phyloP scores from a whole-genome alignment of 164 flowering plant genomes.

The Amborella trichopoda region DNA sequence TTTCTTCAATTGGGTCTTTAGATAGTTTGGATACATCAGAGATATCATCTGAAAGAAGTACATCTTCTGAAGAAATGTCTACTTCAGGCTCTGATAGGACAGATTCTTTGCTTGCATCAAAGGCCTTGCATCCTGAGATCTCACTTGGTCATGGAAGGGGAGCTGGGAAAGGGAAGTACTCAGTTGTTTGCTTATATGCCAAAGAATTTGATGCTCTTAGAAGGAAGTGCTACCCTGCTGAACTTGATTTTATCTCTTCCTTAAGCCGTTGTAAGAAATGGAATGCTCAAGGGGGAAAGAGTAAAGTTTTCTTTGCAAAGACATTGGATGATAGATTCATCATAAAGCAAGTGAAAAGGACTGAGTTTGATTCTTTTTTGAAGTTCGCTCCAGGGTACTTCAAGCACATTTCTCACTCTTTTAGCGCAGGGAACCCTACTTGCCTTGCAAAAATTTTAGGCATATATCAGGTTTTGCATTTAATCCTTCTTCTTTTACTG shows the following conservation, averaged over 20 bases:
- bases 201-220: conserved; percentile 56
- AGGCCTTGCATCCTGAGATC: conserved; percentile 38
- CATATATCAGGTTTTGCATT: conserved; percentile 67
- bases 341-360: conserved; percentile 78
- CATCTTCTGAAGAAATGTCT: conserved; percentile 34
- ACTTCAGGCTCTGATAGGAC: conserved; percentile 47
- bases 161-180: conserved; percentile 53
- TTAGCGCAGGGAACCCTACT: conserved; percentile 56
- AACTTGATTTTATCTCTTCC: conserved; percentile 75
- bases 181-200: conserved; percentile 61
- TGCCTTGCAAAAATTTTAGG: conserved; percentile 95
- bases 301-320: conserved; percentile 80
- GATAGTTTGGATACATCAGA: conserved; percentile 43
- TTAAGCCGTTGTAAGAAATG: conserved; percentile 78
- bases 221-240: conserved; percentile 52
- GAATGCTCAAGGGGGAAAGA: conserved; percentile 98
- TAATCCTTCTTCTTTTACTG: not conserved
- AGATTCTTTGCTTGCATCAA: conserved; percentile 22
- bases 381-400: conserved; percentile 80
- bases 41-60: conserved; percentile 14
- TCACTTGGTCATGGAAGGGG: conserved; percentile 40
- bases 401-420: conserved; percentile 53
- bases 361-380: conserved; percentile 70
- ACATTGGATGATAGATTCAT: conserved; percentile 89
- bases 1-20: too few species aligned